phyloP scores from a whole-genome alignment of 2,329 filamentous ascomycete genomes.

The Calonectria pteridis region DNA sequence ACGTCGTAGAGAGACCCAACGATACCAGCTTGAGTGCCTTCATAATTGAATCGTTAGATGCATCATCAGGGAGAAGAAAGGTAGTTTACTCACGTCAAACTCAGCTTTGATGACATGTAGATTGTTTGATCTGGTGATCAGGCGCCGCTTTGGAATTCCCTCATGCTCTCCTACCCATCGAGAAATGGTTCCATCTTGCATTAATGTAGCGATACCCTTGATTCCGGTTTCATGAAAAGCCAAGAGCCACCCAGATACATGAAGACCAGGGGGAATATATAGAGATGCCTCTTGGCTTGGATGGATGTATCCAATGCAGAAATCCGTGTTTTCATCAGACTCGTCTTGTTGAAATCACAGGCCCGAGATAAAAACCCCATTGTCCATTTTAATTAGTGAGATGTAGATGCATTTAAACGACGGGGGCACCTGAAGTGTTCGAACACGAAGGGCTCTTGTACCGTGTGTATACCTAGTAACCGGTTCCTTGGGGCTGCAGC shows the following conservation, averaged over 20 bases:
- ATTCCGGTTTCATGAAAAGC: slow-evolving; percentile 18
- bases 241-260: slow-evolving; percentile 5
- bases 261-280: not conserved
- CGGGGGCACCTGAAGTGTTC: not conserved
- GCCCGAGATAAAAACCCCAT: not conserved
- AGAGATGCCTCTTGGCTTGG: not conserved
- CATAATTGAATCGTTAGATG: not conserved
- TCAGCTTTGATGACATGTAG: not conserved
- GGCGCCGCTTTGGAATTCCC: slow-evolving; percentile 1
- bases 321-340: not conserved
- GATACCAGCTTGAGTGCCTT: not conserved
- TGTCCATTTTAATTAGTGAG: not conserved
- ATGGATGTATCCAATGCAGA: not conserved
- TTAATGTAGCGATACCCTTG: not conserved
- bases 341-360: not conserved
- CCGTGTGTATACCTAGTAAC: not conserved
- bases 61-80: not conserved
- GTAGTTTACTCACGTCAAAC: slow-evolving; percentile 12
- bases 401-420: not conserved
- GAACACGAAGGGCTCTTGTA: not conserved
- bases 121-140: not conserved
- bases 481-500: not conserved
- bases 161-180: slow-evolving; percentile 16
- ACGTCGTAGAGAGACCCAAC: not conserved
- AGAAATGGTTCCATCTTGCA: slow-evolving; percentile 8